phyloP scores from a whole-genome alignment of 2,329 filamentous ascomycete species.

The Nemania sp. region DNA sequence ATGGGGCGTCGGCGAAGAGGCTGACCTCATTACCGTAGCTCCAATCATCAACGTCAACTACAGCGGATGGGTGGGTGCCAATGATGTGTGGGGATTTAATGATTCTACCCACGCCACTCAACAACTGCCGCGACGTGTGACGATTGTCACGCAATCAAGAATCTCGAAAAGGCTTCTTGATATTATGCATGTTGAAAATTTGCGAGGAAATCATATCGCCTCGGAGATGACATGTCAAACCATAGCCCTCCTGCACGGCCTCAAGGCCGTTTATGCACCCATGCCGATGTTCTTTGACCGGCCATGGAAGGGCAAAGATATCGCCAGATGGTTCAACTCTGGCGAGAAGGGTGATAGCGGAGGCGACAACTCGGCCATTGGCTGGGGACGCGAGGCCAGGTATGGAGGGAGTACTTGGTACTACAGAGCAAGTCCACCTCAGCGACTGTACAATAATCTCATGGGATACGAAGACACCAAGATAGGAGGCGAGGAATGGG shows the following conservation, averaged over 20 bases:
- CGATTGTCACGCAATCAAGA: slow-evolving; percentile 78
- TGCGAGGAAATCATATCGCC: slow-evolving; percentile 74
- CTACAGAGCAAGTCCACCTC: slow-evolving; percentile 61
- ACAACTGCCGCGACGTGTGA: slow-evolving; percentile 71
- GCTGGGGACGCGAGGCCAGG: slow-evolving; percentile 61
- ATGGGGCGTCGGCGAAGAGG: slow-evolving; percentile 78
- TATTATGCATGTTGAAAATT: slow-evolving; percentile 77
- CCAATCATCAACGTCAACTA: slow-evolving; percentile 78
- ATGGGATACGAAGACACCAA: slow-evolving; percentile 62
- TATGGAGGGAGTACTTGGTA: slow-evolving; percentile 66
- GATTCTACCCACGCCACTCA: slow-evolving; percentile 53
- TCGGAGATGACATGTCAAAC: slow-evolving; percentile 81
- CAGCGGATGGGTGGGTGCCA: slow-evolving; percentile 73
- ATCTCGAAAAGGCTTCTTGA: slow-evolving; percentile 73
- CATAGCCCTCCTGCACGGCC: slow-evolving; percentile 73
- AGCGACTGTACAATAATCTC: slow-evolving; percentile 66
- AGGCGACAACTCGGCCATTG: slow-evolving; percentile 60
- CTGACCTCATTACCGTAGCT: slow-evolving; percentile 73
- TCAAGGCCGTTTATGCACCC: slow-evolving; percentile 78
- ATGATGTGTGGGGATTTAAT: slow-evolving; percentile 70
- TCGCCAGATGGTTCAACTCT: slow-evolving; percentile 64
- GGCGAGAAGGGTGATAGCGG: slow-evolving; percentile 60
- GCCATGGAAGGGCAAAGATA: slow-evolving; percentile 63
- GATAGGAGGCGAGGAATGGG: slow-evolving; percentile 61
- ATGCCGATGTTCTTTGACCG: slow-evolving; percentile 82